Base-by-base conservation (phyloP, 2,329 filamentous ascomycete genomes). In the Ciborinia camelliae region DNA sequence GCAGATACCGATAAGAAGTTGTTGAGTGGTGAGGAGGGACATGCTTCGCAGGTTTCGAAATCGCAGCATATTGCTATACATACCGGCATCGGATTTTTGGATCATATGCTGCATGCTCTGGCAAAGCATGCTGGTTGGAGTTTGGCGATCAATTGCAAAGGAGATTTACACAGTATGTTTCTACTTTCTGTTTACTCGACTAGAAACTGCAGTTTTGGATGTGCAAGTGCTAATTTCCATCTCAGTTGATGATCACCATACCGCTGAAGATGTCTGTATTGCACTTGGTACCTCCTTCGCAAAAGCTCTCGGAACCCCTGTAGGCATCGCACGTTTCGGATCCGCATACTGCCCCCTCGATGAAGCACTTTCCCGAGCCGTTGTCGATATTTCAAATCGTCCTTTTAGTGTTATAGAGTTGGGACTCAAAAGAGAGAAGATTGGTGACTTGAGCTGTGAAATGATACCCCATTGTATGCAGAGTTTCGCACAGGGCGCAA, bases 161-260 rank as follows among this genome's bases (percentile, higher is more conserved):
- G 95, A 63, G 95, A 99, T 79, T 80, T 98, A 62, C 90, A 96
- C 81, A 97, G 91, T 94, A 79, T 70, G 86, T 83, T 65, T 45
- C 26, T 15, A 30, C 35, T 20, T 32, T 47, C 4, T 26, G 12
- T 47, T n/a, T 6, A 12, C 28, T 28, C 23, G 28, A n/a, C n/a
- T 35, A n/a, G 10, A 39, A 10, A 10, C 28, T 43, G 4, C 18
- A 32, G 32, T 45, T 66, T 20, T 61, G 37, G 64, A 37, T 35
- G 15, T 26, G 30, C 20, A 52, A n/a, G 26, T 64, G 45, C 66
- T 69, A 62, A 71, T 39, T 32, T 1, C 4, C 54, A 6, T 32
- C n/a, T 60, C 67, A 94, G 92, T 99, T 77, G 95, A 99, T 80
- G 95, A 98, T 83, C 95, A 99, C 81, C 95, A 99, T 84, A 97